A percentile compares a stretch with the other conserved stretches of the same genome.
phyloP scores from a whole-genome alignment of 1,284 basidiomycete species.

The Microbotryum violaceum region DNA sequence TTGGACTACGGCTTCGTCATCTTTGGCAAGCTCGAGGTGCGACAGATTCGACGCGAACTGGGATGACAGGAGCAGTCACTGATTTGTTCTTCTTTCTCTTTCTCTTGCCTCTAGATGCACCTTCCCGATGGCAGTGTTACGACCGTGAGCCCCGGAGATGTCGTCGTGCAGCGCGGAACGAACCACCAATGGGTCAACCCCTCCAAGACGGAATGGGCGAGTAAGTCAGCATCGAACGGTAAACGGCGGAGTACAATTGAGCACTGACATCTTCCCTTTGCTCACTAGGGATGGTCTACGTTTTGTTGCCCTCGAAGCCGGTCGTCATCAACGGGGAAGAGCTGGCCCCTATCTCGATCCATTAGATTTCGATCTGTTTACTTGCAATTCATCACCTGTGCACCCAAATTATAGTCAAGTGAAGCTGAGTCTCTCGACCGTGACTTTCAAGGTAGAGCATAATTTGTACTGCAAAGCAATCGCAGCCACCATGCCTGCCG shows the following conservation, averaged over 20 bases:
- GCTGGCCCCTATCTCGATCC: conserved; percentile 8
- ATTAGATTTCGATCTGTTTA: not conserved
- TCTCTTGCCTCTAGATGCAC: not conserved
- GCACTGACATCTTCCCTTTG: too few relatives aligned
- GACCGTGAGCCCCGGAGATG: conserved; percentile 5
- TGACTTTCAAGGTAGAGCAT: too few relatives aligned
- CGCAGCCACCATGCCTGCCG: too few relatives aligned
- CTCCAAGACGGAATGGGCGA: conserved; percentile 13
- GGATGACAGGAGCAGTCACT: not conserved
- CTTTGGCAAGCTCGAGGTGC: conserved; percentile 12
- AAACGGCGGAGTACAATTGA: not conserved
- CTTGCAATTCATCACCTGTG: too few relatives aligned
- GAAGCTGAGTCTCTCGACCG: too few relatives aligned
- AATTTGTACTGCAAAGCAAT: too few relatives aligned
- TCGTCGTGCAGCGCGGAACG: conserved; percentile 14
- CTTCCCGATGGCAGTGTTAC: conserved; percentile 6
- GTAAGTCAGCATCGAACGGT: not conserved
- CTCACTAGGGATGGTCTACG: conserved; percentile 12
- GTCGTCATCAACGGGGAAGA: conserved; percentile 9
- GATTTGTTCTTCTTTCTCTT: not conserved
- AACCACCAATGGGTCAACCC: conserved; percentile 14
- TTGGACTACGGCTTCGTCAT: conserved; percentile 20
- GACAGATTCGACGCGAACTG: not conserved
- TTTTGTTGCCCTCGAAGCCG: conserved; percentile 12
- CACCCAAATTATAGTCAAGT: too few relatives aligned